These are phyloP conservation scores for Chlamydomonas reinhardtii DNA, from an alignment of 163 green algal genomes.

Conservation along the genomic window DNA sequence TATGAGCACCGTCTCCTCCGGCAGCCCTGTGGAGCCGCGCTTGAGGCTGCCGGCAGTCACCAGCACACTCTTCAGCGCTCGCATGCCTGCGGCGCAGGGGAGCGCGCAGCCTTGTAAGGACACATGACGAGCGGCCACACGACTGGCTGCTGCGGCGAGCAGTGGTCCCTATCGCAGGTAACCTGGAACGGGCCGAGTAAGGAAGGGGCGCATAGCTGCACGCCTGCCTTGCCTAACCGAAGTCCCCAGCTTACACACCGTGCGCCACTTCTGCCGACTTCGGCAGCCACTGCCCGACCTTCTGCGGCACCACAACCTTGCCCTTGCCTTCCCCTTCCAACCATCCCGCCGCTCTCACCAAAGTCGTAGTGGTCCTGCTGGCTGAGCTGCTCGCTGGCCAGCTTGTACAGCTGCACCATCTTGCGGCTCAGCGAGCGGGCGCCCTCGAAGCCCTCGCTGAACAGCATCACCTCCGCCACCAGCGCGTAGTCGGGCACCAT, in stretches of 20 bases:
- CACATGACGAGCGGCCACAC: no score
- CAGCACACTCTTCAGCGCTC: slow-evolving; percentile 87
- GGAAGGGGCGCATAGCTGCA: no score
- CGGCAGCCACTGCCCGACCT: no score
- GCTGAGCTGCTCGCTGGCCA: slow-evolving; percentile 79
- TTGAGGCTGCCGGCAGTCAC: slow-evolving; percentile 81
- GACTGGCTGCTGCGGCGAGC: no score
- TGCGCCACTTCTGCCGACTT: no score
- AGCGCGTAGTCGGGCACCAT: slow-evolving; percentile 85
- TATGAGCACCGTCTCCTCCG: slow-evolving; percentile 84
- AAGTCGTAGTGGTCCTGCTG: slow-evolving; percentile 65
- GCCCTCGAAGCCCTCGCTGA: slow-evolving; percentile 79
- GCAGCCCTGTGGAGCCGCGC: slow-evolving; percentile 61
- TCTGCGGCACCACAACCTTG: no score
- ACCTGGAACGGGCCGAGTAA: no score
- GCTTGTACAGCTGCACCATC: slow-evolving; percentile 86
- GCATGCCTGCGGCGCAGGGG: slow-evolving; percentile 78
- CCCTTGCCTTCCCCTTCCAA: no score
- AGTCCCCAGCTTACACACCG: no score
- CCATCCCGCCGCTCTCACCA: background rate
- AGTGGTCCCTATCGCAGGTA: no score
- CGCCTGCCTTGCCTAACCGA: no score
- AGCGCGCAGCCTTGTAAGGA: no score
- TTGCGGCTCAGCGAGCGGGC: slow-evolving; percentile 74
- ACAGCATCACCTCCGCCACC: slow-evolving; percentile 82